Conservation (phyloP, 1,284 basidiomycete genomes). For the Cutaneotrichosporon sp. region DNA sequence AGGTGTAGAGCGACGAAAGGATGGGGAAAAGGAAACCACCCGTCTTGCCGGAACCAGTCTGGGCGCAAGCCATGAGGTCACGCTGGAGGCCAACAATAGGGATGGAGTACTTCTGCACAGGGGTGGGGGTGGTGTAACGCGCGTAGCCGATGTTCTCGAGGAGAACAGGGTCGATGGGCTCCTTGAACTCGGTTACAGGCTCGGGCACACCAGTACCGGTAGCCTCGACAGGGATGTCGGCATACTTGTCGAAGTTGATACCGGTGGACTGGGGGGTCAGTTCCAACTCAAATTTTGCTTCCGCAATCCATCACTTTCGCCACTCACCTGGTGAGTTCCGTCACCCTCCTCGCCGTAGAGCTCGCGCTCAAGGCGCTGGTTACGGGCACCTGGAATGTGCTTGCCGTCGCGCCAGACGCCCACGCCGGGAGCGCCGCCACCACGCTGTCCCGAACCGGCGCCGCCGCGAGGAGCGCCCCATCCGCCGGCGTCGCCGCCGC, state of each 20-base stretch:
- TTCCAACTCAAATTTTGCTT: constrained; percentile 2
- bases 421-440: constrained; percentile 58
- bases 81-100: constrained; percentile 87
- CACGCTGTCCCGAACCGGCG: constrained; percentile 51
- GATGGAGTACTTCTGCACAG: constrained; percentile 99
- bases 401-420: constrained; percentile 87
- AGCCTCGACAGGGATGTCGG: constrained; percentile 98
- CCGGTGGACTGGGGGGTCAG: constrained; percentile 79
- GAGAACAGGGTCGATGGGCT: constrained; percentile 87
- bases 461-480: constrained; percentile 49
- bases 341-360: constrained; percentile 88
- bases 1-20: constrained; percentile 83
- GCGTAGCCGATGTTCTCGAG: constrained; percentile 92
- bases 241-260: constrained; percentile 99
- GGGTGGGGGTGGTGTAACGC: constrained; percentile 90
- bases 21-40: constrained; percentile 99
- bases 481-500: constrained; percentile 51
- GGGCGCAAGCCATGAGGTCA: constrained; percentile 99
- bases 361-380: constrained; percentile 87
- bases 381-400: constrained; percentile 74
- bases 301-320: constrained; percentile 6
- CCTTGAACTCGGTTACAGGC: constrained; percentile 80
- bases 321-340: constrained; percentile 50
- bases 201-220: constrained; percentile 94
- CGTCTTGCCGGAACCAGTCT: constrained; percentile 99